Percentiles rank a stretch among this genome's conserved stretches.
Conservation (phyloP, 2,329 filamentous ascomycete species). For the Botryotinia narcissicola region DNA sequence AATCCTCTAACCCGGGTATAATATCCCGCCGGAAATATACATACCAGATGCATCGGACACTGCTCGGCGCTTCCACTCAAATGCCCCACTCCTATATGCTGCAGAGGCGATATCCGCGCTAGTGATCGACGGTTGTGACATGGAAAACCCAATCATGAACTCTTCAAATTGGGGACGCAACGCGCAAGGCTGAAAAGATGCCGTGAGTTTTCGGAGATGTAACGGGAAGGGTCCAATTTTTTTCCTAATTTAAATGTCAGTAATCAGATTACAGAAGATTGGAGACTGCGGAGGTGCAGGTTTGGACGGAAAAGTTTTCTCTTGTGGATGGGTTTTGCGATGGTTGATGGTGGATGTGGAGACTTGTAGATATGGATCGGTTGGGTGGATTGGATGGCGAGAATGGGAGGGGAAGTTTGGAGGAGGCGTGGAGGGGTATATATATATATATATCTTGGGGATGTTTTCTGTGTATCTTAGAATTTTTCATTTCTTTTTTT, state of each 20-base stretch:
- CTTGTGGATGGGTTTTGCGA: background rate
- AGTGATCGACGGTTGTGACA: background rate
- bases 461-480: background rate
- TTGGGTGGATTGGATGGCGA: background rate
- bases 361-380: background rate
- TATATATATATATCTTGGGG: background rate
- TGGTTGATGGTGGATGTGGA: background rate
- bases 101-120: background rate
- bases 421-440: background rate
- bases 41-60: background rate
- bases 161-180: background rate
- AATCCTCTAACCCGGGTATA: background rate
- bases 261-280: background rate
- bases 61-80: background rate
- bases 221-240: background rate
- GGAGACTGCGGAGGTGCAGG: background rate
- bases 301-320: background rate
- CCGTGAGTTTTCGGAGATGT: slow-evolving; percentile 1
- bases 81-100: background rate
- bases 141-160: background rate
- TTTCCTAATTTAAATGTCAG: background rate
- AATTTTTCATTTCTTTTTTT: no score
- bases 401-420: background rate
- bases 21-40: background rate
- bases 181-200: background rate